Percentiles rank a stretch among this genome's conserved stretches.
Evolutionary conservation across 2,329 filamentous ascomycete species (phyloP).

Genomic region (Colletotrichum acutatum): DNA sequence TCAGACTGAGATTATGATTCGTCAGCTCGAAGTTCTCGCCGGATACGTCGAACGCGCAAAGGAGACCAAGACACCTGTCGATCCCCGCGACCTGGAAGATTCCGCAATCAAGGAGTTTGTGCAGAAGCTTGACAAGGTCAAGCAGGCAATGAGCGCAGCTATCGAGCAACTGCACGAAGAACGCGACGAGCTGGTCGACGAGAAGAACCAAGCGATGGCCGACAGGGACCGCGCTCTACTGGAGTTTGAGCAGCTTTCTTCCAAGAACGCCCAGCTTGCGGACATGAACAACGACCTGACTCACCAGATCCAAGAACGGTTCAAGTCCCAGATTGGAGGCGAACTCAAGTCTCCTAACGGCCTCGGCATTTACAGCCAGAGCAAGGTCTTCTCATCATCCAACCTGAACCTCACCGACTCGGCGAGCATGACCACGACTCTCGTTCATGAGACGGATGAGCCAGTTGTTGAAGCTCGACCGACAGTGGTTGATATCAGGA

Average conservation of each 20-base stretch:
- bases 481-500: slow-evolving; percentile 95
- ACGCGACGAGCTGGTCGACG: slow-evolving; percentile 84
- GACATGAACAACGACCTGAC: slow-evolving; percentile 97
- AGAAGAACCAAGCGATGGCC: slow-evolving; percentile 83
- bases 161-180: slow-evolving; percentile 74
- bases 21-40: slow-evolving; percentile 88
- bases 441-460: slow-evolving; percentile 74
- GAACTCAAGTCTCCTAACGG: slow-evolving; percentile 63
- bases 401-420: slow-evolving; percentile 61
- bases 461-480: slow-evolving; percentile 76
- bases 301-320: slow-evolving; percentile 91
- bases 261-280: slow-evolving; percentile 92
- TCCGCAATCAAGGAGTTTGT: slow-evolving; percentile 93
- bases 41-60: slow-evolving; percentile 90
- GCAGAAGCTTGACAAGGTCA: slow-evolving; percentile 74
- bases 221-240: slow-evolving; percentile 93
- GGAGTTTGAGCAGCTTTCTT: slow-evolving; percentile 94
- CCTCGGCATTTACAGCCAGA: slow-evolving; percentile 66
- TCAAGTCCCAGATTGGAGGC: slow-evolving; percentile 78
- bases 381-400: slow-evolving; percentile 61
- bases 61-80: slow-evolving; percentile 81
- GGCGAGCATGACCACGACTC: slow-evolving; percentile 67
- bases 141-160: slow-evolving; percentile 65
- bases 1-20: slow-evolving; percentile 94
- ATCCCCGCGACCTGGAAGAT: slow-evolving; percentile 85